Evolutionary conservation across 257 asterid species (phyloP), one percentile per base, ranked within the genome.

Genomic region (Echites panduratus): DNA sequence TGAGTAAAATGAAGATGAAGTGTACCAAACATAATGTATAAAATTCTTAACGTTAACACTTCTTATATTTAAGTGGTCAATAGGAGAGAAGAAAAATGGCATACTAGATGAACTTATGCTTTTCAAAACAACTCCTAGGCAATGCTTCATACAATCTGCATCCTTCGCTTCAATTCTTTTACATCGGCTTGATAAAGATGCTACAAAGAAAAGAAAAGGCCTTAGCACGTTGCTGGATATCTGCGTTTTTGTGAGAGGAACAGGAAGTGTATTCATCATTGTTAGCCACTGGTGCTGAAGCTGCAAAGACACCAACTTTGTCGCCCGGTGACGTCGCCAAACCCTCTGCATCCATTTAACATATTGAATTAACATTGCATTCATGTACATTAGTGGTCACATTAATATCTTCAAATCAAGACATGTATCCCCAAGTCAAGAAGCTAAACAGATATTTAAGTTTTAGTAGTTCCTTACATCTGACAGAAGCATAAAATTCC

Each of bases 181-280:
- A 47, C 35, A 59, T 40, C 90, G 82, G 66, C 85, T 86, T 62
- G 84, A 86, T 70, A 88, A 84, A 79, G 78, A 81, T 54, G 83
- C 70, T 20, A 82, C 83, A 70, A 94, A 91, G 84, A 91, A 91
- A 70, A 91, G 80, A 79, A 94, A 94, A 43, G 99, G 97, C 75
- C 96, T 86, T 82, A 94, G 83, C 24, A 91, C 71, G 73, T 78
- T 82, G 61, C 75, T 41, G 45, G 91, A 83, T 66, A 94, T 84
- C 82, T 77, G 80, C 76, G 63, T 41, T 74, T 81, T 81, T 32
- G 82, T 78, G 52, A 79, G 73, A 76, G 74, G 83, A 79, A 77
- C 85, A 52, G 68, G 49, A 69, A 73, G 78, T n/a, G 66, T 79
- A 24, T 29, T 84, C 79, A 94, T 86, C 89, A 77, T 82, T 27